phyloP scores from a whole-genome alignment of 768 basidiomycete genomes.

The Phanerochaete carnosa region DNA sequence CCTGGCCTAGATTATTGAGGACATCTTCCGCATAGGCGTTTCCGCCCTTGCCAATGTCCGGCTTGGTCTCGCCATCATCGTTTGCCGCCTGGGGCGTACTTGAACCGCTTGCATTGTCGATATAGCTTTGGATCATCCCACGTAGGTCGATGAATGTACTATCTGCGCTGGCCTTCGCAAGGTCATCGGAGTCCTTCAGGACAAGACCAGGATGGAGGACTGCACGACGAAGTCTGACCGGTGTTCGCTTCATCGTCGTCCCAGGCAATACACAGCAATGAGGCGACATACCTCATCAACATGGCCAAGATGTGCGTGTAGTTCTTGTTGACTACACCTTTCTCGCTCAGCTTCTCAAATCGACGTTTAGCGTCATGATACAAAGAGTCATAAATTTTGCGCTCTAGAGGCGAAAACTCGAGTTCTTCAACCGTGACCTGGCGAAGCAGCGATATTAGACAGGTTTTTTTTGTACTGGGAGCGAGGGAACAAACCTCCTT shows the following conservation, averaged over 20 bases:
- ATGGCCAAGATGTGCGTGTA: constrained; percentile 90
- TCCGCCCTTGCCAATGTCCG: constrained; percentile 12
- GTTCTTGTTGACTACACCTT: constrained; percentile 76
- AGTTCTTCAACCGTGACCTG: constrained; percentile 70
- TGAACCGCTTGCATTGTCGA: constrained; percentile 21
- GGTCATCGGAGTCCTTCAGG: constrained; percentile 43
- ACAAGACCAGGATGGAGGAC: constrained; percentile 90
- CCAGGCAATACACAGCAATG: background rate
- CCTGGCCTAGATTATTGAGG: constrained; percentile 50
- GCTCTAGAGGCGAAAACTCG: constrained; percentile 78
- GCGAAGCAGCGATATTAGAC: background rate
- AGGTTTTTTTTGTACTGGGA: background rate
- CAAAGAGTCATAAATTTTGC: constrained; percentile 86
- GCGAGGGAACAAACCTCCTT: constrained; percentile 57
- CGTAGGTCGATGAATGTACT: constrained; percentile 53
- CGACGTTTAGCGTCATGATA: constrained; percentile 75
- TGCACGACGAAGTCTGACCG: constrained; percentile 75
- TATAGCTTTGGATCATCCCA: constrained; percentile 43
- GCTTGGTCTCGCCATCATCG: background rate
- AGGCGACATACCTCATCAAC: constrained; percentile 73
- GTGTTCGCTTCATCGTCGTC: background rate
- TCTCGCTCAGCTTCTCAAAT: constrained; percentile 76
- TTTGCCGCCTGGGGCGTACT: background rate
- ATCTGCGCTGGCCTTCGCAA: constrained; percentile 36
- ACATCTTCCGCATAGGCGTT: constrained; percentile 61